A percentile compares a stretch with the other conserved stretches of the same genome.
These are phyloP conservation scores for Apiospora malaysiana DNA, from an alignment of 2,329 filamentous ascomycete genomes.

Conservation along the genomic window DNA sequence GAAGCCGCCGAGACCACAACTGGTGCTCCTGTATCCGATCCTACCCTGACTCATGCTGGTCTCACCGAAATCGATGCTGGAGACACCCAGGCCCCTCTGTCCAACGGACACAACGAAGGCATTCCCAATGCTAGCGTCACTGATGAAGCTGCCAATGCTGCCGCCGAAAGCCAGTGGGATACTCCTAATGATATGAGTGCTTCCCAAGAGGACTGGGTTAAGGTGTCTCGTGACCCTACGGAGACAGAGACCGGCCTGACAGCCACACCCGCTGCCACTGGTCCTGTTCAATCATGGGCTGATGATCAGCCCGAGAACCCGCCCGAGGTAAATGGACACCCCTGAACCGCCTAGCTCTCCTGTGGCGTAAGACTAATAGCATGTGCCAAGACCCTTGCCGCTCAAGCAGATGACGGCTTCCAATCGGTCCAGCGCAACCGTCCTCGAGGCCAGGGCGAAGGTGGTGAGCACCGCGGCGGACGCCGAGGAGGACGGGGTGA, in stretches of 20 bases:
- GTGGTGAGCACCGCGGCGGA: constrained; percentile 32
- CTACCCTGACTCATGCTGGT: constrained; percentile 69
- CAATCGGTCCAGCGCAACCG: constrained; percentile 42
- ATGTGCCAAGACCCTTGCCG: constrained; percentile 29
- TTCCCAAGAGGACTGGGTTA: constrained; percentile 76
- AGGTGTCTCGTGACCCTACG: constrained; percentile 72
- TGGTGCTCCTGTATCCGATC: constrained; percentile 59
- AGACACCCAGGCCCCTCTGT: constrained; percentile 42
- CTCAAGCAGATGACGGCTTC: constrained; percentile 40
- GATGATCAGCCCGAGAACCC: constrained; percentile 72
- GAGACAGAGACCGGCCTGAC: constrained; percentile 74
- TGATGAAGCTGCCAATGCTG: constrained; percentile 62
- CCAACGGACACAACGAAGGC: constrained; percentile 52
- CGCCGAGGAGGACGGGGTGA: constrained; percentile 39
- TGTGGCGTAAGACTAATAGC: neutral
- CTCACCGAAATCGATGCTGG: constrained; percentile 68
- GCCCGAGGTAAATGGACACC: constrained; percentile 46
- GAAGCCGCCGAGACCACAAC: constrained; percentile 38
- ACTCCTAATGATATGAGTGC: constrained; percentile 48
- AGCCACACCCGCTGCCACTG: constrained; percentile 62
- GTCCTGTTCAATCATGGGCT: constrained; percentile 75
- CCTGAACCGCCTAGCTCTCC: neutral
- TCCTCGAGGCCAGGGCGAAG: constrained; percentile 39
- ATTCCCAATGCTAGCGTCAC: constrained; percentile 55
- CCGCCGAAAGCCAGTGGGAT: constrained; percentile 73